These are phyloP conservation scores for Phytophthora fragariaefolia DNA, from an alignment of 352 stramenopile species.

Conservation along the genomic window DNA sequence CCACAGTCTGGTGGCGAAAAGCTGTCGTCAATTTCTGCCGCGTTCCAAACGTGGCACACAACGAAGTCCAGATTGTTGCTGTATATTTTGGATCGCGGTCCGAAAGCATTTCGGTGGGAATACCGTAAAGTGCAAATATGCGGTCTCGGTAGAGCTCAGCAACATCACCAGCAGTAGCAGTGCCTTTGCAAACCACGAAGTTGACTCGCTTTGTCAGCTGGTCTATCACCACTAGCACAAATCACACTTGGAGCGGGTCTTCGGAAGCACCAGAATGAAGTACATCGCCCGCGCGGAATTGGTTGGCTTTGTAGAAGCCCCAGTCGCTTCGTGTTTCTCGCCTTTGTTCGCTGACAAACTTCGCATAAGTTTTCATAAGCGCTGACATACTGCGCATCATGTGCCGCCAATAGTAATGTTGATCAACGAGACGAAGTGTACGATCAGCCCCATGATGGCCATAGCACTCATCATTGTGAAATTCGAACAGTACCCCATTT, in stretches of 20 bases:
- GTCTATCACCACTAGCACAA: slow-evolving; percentile 13
- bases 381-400: background rate
- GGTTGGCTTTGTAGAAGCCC: slow-evolving; percentile 4
- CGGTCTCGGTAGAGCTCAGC: slow-evolving; percentile 8
- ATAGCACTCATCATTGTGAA: background rate
- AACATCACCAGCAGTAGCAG: background rate
- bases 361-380: background rate
- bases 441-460: background rate
- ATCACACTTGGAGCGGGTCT: background rate
- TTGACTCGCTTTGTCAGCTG: slow-evolving; percentile 11
- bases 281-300: slow-evolving; percentile 16
- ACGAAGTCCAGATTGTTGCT: slow-evolving; percentile 11
- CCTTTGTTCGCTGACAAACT: background rate
- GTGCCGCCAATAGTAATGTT: background rate
- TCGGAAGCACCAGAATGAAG: slow-evolving; percentile 11
- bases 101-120: slow-evolving; percentile 18
- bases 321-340: background rate
- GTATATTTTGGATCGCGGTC: slow-evolving; percentile 28
- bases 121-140: slow-evolving; percentile 9
- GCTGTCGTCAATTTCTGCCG: slow-evolving; percentile 19
- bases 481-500: background rate
- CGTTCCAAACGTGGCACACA: slow-evolving; percentile 11
- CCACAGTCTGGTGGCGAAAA: slow-evolving; percentile 14
- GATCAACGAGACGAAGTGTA: background rate
- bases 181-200: slow-evolving; percentile 10